Evolutionary conservation across 1,284 basidiomycete species (phyloP).

Genomic region (Moniliella sp.): DNA sequence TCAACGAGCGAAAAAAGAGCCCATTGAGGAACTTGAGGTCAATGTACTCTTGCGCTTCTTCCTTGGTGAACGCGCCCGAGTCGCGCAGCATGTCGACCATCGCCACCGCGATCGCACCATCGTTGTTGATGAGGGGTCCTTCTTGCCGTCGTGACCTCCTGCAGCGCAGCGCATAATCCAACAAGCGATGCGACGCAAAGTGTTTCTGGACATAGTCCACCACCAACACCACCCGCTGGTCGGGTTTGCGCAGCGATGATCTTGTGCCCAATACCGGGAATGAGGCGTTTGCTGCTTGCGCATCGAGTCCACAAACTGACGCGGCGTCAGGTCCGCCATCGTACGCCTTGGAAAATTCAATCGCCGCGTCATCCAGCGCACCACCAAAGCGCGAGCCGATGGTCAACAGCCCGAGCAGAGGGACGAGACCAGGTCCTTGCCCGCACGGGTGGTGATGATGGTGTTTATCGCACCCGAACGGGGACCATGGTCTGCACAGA

Average conservation of each 20-base stretch:
- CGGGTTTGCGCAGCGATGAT: constrained; percentile 48
- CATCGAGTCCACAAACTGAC: constrained; percentile 93
- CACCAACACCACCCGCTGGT: constrained; percentile 70
- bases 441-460: constrained; percentile 91
- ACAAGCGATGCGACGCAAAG: constrained; percentile 55
- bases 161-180: constrained; percentile 91
- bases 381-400: constrained; percentile 97
- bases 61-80: constrained; percentile 79
- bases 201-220: constrained; percentile 88
- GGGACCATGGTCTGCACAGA: constrained; percentile 78
- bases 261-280: constrained; percentile 97
- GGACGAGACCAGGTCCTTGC: constrained; percentile 93
- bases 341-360: constrained; percentile 62
- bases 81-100: constrained; percentile 87
- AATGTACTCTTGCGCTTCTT: constrained; percentile 93
- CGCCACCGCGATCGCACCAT: constrained; percentile 90
- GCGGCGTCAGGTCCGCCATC: constrained; percentile 76
- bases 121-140: constrained; percentile 50
- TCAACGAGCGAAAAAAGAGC: constrained; percentile 85
- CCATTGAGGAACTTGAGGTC: constrained; percentile 76
- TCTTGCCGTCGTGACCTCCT: constrained; percentile 91
- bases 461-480: constrained; percentile 85
- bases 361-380: constrained; percentile 89
- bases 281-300: constrained; percentile 88
- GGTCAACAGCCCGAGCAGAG: constrained; percentile 84